A percentile compares a stretch with the other conserved stretches of the same genome.
These are phyloP conservation scores for Coniochaeta sp. DNA, from an alignment of 2,329 filamentous ascomycete species.

Conservation along the genomic window DNA sequence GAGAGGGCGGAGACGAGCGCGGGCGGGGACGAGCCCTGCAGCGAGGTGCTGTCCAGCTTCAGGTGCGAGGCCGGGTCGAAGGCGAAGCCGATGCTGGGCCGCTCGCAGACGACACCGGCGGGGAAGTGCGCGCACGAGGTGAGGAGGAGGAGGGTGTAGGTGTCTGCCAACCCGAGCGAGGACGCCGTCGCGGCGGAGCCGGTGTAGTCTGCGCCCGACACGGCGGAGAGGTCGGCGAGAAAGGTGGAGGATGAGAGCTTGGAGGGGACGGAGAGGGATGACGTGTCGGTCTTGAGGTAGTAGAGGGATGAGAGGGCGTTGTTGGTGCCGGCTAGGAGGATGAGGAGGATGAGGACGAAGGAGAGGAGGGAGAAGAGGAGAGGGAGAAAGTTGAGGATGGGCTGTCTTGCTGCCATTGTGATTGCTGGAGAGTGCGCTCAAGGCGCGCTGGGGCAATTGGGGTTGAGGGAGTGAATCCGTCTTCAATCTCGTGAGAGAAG, in stretches of 20 bases:
- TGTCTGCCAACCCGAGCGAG: slow-evolving; percentile 18
- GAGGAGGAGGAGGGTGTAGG: slow-evolving; percentile 24
- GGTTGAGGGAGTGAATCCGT: not conserved
- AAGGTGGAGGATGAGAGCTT: slow-evolving; percentile 22
- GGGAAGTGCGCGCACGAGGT: slow-evolving; percentile 21
- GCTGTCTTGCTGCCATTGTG: slow-evolving; percentile 2
- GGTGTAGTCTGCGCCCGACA: slow-evolving; percentile 23
- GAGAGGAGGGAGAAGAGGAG: slow-evolving; percentile 16
- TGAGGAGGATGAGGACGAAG: slow-evolving; percentile 16
- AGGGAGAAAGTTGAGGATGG: slow-evolving; percentile 8
- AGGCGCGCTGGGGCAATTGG: not conserved
- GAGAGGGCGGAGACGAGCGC: slow-evolving; percentile 16
- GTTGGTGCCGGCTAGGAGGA: slow-evolving; percentile 21
- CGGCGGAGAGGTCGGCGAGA: slow-evolving; percentile 21
- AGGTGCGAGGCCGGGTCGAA: slow-evolving; percentile 24
- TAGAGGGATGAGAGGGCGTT: slow-evolving; percentile 12
- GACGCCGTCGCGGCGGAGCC: slow-evolving; percentile 18
- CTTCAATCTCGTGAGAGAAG: not conserved
- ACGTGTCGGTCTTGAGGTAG: slow-evolving; percentile 25
- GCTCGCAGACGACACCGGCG: slow-evolving; percentile 16
- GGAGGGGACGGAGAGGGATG: slow-evolving; percentile 18
- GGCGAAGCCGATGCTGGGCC: slow-evolving; percentile 18
- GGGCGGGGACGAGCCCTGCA: slow-evolving; percentile 10
- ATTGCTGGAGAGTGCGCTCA: not conserved
- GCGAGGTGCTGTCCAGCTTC: slow-evolving; percentile 17